These are phyloP conservation scores for Solanum phureja DNA, from an alignment of 257 asterid genomes.

Conservation along the genomic window DNA sequence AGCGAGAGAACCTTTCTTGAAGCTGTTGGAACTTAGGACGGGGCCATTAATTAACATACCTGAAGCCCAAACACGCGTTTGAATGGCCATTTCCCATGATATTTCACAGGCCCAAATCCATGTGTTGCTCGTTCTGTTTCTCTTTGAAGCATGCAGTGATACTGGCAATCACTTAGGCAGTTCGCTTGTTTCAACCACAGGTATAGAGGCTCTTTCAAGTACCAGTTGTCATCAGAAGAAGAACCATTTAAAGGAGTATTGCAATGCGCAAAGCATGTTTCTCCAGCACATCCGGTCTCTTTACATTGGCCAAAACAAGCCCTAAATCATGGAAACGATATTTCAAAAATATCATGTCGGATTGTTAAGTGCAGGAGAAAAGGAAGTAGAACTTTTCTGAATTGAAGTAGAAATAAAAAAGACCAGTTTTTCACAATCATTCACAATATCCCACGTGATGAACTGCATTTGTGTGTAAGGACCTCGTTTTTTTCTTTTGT, in stretches of 20 bases:
- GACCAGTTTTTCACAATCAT: background rate
- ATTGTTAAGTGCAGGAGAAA: background rate
- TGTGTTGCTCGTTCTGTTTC: constrained; percentile 53
- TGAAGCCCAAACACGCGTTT: constrained; percentile 48
- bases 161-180: constrained; percentile 61
- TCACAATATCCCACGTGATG: background rate
- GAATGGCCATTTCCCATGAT: constrained; percentile 79
- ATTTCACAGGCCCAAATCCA: constrained; percentile 51
- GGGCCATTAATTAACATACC: constrained; percentile 28
- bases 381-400: background rate
- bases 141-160: constrained; percentile 59
- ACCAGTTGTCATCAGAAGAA: constrained; percentile 21
- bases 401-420: background rate
- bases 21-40: background rate
- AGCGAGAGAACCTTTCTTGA: background rate
- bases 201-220: constrained; percentile 25
- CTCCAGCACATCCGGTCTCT: constrained; percentile 56
- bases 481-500: background rate
- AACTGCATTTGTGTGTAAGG: background rate
- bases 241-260: constrained; percentile 33
- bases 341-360: background rate
- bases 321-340: constrained; percentile 23
- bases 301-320: constrained; percentile 55
- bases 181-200: constrained; percentile 53
- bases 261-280: constrained; percentile 56